Evolutionary conservation across 192 early-diverging fungal species (phyloP).

Genomic region (Rhizoclosmatium globosum): DNA sequence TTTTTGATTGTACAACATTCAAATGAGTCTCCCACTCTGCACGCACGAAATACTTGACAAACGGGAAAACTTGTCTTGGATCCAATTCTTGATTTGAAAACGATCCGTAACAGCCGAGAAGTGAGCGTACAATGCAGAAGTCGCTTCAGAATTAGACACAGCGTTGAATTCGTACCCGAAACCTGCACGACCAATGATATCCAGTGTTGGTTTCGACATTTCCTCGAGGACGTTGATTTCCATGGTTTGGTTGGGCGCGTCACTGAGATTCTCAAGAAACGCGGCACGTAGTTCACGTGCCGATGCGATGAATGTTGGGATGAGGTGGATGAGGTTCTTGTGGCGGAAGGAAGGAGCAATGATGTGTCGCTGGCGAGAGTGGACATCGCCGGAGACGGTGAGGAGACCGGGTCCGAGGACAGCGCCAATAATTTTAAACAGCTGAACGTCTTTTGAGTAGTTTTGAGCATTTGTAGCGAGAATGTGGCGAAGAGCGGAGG

Average conservation of each 20-base stretch:
- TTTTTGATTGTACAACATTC: neutral
- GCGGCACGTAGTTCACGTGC: neutral
- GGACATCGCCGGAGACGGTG: neutral
- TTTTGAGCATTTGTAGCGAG: neutral
- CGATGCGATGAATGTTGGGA: neutral
- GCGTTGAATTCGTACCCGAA: conserved; percentile 33
- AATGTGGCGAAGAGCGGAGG: conserved; percentile 1
- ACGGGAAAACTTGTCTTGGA: conserved; percentile 3
- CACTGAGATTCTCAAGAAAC: neutral
- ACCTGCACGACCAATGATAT: conserved; percentile 27
- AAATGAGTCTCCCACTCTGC: neutral
- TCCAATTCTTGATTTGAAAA: neutral
- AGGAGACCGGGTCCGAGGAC: neutral
- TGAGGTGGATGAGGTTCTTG: conserved; percentile 14
- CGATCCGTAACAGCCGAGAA: neutral
- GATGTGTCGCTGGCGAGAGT: conserved; percentile 21
- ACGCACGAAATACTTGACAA: neutral
- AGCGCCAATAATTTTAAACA: neutral
- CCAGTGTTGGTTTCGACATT: conserved; percentile 20
- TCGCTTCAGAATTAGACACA: neutral
- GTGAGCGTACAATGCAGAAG: neutral
- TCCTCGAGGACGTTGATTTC: neutral
- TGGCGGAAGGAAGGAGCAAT: conserved; percentile 17
- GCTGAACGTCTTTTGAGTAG: neutral
- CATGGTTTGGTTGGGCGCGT: neutral